phyloP scores from a whole-genome alignment of 176 grass and related monocot genomes.

The Ampelocalamus luodianensis region DNA sequence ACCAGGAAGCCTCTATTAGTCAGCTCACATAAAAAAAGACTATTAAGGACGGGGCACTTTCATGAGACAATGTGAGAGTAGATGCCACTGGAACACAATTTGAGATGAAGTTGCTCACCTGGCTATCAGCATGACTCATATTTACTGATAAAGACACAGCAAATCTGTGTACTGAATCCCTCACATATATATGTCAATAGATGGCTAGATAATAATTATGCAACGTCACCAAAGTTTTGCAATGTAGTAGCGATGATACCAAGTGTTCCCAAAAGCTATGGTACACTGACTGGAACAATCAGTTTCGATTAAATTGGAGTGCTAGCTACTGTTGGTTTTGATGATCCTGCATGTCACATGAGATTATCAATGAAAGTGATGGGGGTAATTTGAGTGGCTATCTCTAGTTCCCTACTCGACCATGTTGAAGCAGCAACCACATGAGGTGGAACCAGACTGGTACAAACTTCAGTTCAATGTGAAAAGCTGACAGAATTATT shows the following conservation, averaged over 20 bases:
- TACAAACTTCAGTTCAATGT: background rate
- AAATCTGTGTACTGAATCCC: background rate
- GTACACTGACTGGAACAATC: background rate
- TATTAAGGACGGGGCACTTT: background rate
- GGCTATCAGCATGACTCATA: conserved; percentile 22
- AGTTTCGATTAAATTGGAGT: background rate
- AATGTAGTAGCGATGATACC: background rate
- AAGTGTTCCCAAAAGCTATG: background rate
- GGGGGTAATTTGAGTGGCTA: background rate
- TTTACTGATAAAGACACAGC: background rate
- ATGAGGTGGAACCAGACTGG: background rate
- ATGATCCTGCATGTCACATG: background rate
- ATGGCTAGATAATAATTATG: conserved; percentile 8
- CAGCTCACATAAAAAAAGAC: background rate
- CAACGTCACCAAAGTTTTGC: background rate
- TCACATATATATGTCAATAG: conserved; percentile 34
- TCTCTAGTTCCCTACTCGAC: background rate
- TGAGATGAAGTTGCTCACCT: conserved; percentile 16
- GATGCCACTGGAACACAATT: background rate
- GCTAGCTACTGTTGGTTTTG: background rate
- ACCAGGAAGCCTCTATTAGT: background rate
- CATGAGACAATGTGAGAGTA: conserved; percentile 7
- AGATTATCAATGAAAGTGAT: background rate
- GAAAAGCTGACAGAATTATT: conserved; percentile 14
- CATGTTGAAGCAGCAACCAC: background rate